phyloP scores from a whole-genome alignment of 805 yeast species.

The Kluyveromyces dobzhanskii region DNA sequence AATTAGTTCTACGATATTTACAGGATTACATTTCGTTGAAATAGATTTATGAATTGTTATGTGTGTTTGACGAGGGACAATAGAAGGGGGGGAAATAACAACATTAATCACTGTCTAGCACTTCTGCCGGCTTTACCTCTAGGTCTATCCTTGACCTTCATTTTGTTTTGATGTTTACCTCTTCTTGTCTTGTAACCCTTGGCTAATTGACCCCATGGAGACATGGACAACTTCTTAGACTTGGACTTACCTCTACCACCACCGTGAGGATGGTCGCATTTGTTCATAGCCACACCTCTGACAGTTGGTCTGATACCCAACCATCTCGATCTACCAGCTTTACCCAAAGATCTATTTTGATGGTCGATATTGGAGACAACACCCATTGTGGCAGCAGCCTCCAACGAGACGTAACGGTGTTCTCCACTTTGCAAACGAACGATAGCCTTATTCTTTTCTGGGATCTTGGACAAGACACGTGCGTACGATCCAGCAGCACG shows the following conservation, averaged over 20 bases:
- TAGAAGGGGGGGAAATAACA: too few species aligned
- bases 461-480: conserved; percentile 70
- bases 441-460: conserved; percentile 61
- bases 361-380: conserved; percentile 89
- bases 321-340: conserved; percentile 92
- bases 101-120: conserved; percentile 5
- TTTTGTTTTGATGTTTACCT: conserved; percentile 75
- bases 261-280: conserved; percentile 96
- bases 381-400: conserved; percentile 91
- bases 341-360: conserved; percentile 83
- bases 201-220: conserved; percentile 92
- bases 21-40: too few species aligned
- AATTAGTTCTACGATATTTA: neutral
- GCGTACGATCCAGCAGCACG: conserved; percentile 94
- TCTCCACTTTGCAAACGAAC: conserved; percentile 86
- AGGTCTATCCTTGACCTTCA: conserved; percentile 88
- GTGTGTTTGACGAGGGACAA: too few species aligned
- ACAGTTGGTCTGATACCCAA: conserved; percentile 91
- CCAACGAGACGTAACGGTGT: conserved; percentile 77
- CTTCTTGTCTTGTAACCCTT: conserved; percentile 94
- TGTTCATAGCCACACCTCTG: conserved; percentile 98
- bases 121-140: conserved; percentile 47
- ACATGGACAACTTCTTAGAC: conserved; percentile 87
- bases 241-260: conserved; percentile 99
- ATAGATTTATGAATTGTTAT: too few species aligned